A percentile compares a stretch with the other conserved stretches of the same genome.
These are phyloP conservation scores for Stramenopiles sp. DNA, from an alignment of 352 stramenopile species.

Conservation along the genomic window DNA sequence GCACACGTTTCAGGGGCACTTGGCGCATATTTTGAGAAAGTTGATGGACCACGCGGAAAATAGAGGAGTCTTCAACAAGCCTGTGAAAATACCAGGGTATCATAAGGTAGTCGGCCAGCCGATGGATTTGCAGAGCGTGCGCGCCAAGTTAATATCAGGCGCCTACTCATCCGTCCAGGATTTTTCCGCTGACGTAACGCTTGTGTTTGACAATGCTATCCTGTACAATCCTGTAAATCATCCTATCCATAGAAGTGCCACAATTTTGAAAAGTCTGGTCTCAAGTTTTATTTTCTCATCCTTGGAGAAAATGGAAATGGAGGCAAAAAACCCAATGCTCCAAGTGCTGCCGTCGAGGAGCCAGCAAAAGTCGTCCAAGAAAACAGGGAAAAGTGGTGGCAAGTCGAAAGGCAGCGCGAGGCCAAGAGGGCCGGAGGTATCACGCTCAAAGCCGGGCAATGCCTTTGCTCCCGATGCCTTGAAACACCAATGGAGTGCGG, in stretches of 20 bases:
- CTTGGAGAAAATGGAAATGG: slow-evolving; percentile 46
- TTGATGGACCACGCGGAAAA: too few relatives aligned
- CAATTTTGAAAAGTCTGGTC: too few relatives aligned
- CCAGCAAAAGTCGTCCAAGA: slow-evolving; percentile 50
- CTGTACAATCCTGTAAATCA: slow-evolving; percentile 82
- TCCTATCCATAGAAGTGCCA: slow-evolving; percentile 69
- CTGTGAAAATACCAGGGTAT: too few relatives aligned
- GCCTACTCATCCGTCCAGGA: slow-evolving; percentile 71
- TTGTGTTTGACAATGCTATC: slow-evolving; percentile 75
- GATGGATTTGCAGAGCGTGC: slow-evolving; percentile 97
- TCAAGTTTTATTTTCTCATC: too few relatives aligned
- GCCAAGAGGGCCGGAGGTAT: too few relatives aligned
- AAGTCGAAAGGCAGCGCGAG: too few relatives aligned
- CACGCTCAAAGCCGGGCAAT: too few relatives aligned
- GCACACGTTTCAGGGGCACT: too few relatives aligned
- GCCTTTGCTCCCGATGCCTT: too few relatives aligned
- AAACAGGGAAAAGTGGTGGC: slow-evolving; percentile 19
- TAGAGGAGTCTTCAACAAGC: too few relatives aligned
- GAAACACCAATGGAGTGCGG: too few relatives aligned
- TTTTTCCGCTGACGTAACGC: slow-evolving; percentile 44
- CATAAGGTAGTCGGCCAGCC: slow-evolving; percentile 81
- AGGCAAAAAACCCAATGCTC: slow-evolving; percentile 41
- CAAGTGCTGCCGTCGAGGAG: slow-evolving; percentile 58
- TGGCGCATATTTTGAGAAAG: too few relatives aligned
- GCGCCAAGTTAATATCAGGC: slow-evolving; percentile 77